Base-by-base conservation (phyloP, 495 filamentous ascomycete species). In the Penicillium daleae region DNA sequence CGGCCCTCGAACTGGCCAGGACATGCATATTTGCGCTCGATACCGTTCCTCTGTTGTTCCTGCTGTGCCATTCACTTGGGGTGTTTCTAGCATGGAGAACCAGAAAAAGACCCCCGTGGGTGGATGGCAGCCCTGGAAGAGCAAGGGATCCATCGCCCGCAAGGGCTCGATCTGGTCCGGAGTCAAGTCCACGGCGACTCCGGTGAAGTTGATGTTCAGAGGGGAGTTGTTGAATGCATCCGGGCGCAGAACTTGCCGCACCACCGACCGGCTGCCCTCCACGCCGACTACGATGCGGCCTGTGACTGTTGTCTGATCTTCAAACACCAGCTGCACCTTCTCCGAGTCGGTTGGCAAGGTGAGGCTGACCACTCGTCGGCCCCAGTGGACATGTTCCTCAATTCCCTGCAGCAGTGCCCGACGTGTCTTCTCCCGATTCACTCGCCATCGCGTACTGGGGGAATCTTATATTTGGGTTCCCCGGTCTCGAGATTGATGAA, bases 51-150 rank as follows among this genome's bases (percentile, higher is more conserved):
- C 9, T 0, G 29, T 22, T 0, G 62, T 61, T 1, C 49, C 60
- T 2, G 33, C 53, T 10, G 60, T 68, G 3, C 62, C 63, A 55
- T 74, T 69, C 5, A 59, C 50, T 13, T 58, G 48, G 10, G 72
- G 74, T 12, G 72, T 73, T 40, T 80, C 76, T 6, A 83, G 75
- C 65, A 70, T 71, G 19, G 63, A 77, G 58, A 82, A 85, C 77
- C 80, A 87, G 17, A 87, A 66, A 68, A 81, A 88, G 0, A 76
- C 76, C 6, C 81, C 76, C 9, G 85, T 83, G 26, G 71, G 62
- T 0, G 86, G 85, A 53, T 87, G 75, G 22, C 80, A 78, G 6
- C 85, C 84, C 64, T 88, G 85, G 29, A 89, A 83, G 33, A 89
- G 80, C 15, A 84, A 74, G 1, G 85, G 84, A 59, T 88, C 85